Conservation (phyloP, 2,329 filamentous ascomycete genomes). For the Pestalotiopsis sp. region DNA sequence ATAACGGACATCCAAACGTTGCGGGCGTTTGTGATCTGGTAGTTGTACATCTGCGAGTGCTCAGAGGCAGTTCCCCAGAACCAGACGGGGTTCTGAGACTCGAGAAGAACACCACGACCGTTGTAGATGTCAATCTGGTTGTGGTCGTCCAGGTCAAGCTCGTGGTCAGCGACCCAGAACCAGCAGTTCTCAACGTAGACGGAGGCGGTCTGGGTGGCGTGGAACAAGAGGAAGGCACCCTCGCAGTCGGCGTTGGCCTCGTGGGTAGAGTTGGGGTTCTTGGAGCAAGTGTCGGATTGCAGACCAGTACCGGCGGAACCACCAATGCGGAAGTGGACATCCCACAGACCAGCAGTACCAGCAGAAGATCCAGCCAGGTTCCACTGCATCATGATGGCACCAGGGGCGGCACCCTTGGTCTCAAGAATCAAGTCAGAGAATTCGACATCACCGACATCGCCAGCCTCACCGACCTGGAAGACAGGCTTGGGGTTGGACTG, state of each 20-base stretch:
- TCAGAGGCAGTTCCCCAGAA: slow-evolving; percentile 76
- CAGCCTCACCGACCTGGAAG: slow-evolving; percentile 79
- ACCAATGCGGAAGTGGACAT: slow-evolving; percentile 93
- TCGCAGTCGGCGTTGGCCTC: slow-evolving; percentile 68
- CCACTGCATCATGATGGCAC: slow-evolving; percentile 90
- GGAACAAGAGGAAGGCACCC: slow-evolving; percentile 72
- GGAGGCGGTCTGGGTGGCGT: slow-evolving; percentile 63
- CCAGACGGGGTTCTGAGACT: slow-evolving; percentile 79
- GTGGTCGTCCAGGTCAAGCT: slow-evolving; percentile 74
- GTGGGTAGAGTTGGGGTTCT: slow-evolving; percentile 68
- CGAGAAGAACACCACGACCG: slow-evolving; percentile 80
- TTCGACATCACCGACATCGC: slow-evolving; percentile 79
- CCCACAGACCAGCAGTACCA: slow-evolving; percentile 83
- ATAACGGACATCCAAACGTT: slow-evolving; percentile 83
- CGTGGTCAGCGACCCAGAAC: slow-evolving; percentile 91
- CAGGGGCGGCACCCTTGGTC: slow-evolving; percentile 80
- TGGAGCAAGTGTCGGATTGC: slow-evolving; percentile 77
- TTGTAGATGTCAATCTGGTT: slow-evolving; percentile 87
- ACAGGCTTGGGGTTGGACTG: slow-evolving; percentile 78
- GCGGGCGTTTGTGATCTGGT: slow-evolving; percentile 76
- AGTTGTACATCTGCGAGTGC: slow-evolving; percentile 76
- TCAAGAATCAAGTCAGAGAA: slow-evolving; percentile 87
- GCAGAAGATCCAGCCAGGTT: slow-evolving; percentile 72
- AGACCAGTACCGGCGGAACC: slow-evolving; percentile 83
- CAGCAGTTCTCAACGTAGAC: slow-evolving; percentile 87